Evolutionary conservation across 352 stramenopile genomes (phyloP), one percentile per base, ranked within the genome.

Genomic region (Pythium apleroticum): DNA sequence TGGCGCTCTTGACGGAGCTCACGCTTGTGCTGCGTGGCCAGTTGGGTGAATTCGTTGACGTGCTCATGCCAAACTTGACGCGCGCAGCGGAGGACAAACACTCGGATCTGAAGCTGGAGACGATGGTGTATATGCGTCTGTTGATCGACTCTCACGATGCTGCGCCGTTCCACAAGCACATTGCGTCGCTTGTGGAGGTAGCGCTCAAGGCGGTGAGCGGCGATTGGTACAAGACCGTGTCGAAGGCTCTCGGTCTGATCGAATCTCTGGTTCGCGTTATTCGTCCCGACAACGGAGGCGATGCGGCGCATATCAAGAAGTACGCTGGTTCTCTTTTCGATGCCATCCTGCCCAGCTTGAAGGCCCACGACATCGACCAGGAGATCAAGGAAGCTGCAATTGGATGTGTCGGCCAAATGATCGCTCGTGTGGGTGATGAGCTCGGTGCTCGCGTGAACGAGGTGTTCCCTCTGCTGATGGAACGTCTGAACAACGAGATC

Each of bases 201-300:
- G 83, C 98, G 22, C 91, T 96, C 17, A 77, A 88, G 31, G 93
- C 87, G 52, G 95, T 97, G 1, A 80, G 91, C 53, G 97, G 98
- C 53, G 96, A 99, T 57, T 99, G 97, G 97, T 99, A 99, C 84
- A 99, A 99, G 83, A 97, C 98, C 6, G 98, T 98, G 30, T 89
- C 96, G 22, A 98, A 99, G 72, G 88, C 95, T 4, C 74, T 99
- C 56, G 81, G 89, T 33, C 71, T 98, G n/a, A 91, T 99, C 52
- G 84, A 95, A 50, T 93, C 88, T 28, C 77, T 99, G 57, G 94
- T 97, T 25, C 65, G 63, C 27, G 84, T 97, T 17, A 81, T 98
- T 41, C 81, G 84, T 15, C 78, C 76, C 1, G 63, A 75, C 20
- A 39, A 35, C 17, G 53, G 31, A 14, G 48, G 46, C 20, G 66